phyloP scores from a whole-genome alignment of 306 rosid species.

The Arachis stenosperma region DNA sequence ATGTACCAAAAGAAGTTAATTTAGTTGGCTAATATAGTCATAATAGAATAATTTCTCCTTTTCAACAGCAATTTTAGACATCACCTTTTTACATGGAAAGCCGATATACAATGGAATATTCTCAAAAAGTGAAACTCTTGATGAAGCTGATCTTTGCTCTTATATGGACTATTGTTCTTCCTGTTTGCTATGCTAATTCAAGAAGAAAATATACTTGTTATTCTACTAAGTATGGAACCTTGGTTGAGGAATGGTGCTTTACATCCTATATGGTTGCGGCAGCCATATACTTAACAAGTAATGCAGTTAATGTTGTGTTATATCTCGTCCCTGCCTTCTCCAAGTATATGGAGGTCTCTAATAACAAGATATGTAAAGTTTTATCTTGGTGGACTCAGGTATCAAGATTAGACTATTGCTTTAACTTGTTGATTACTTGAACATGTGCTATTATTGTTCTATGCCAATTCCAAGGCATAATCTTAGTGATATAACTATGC shows the following conservation, averaged over 20 bases:
- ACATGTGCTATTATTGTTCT: slow-evolving; percentile 13
- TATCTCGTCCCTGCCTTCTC: slow-evolving; percentile 81
- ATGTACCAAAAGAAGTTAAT: slow-evolving; percentile 14
- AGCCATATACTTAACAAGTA: slow-evolving; percentile 69
- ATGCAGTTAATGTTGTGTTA: slow-evolving; percentile 75
- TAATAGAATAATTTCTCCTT: slow-evolving; percentile 14
- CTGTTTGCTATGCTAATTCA: slow-evolving; percentile 79
- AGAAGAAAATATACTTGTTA: slow-evolving; percentile 89
- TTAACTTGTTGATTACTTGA: neutral
- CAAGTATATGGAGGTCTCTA: slow-evolving; percentile 83
- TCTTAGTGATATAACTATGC: neutral
- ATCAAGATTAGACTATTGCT: slow-evolving; percentile 32
- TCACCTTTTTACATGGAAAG: slow-evolving; percentile 76
- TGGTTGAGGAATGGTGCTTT: slow-evolving; percentile 86
- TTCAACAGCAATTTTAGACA: slow-evolving; percentile 80
- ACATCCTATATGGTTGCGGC: slow-evolving; percentile 91
- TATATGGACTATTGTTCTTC: slow-evolving; percentile 87
- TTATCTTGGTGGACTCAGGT: slow-evolving; percentile 95
- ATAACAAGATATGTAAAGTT: slow-evolving; percentile 67
- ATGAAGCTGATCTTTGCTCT: slow-evolving; percentile 68
- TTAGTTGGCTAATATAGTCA: slow-evolving; percentile 9
- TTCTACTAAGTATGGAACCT: slow-evolving; percentile 64
- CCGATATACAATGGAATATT: slow-evolving; percentile 66
- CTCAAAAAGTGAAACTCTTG: slow-evolving; percentile 65
- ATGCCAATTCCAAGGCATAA: neutral